Evolutionary conservation across 305 asterid genomes (phyloP), one percentile per base, ranked within the genome.

Genomic region (Ilex paraguariensis): DNA sequence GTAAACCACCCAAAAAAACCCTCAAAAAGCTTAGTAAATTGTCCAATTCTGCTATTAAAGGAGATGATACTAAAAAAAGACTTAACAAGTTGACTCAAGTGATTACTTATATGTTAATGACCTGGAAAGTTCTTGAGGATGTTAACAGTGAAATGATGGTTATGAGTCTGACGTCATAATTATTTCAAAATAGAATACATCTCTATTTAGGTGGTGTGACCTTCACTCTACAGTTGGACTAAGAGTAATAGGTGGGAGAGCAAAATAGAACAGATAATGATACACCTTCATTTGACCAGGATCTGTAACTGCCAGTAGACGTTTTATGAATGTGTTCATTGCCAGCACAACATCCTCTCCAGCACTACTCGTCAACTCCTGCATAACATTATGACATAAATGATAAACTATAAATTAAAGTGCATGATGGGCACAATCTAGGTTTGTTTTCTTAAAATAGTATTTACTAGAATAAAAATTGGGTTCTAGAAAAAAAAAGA

Each of bases 201-300:
- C 28, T 21, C 28, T 21, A 21, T 21, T 21, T 21, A 21, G 28
- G 28, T 2, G 28, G 28, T 21, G 28, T 21, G 28, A 21, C 28
- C 28, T 21, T 21, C 28, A 21, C 2, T 21, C 28, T 21, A 1
- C 28, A 21, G 28, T 21, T 21, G 28, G 28, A 21, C 28, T 21
- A 21, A 21, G 1, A 36, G 9, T 5, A 36, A 36, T 0, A 36
- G 0, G 9, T 36, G 9, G 42, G 9, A 36, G 9, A 4, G 42
- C 42, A 36, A 36, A 8, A 36, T 36, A 69, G 65, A 32, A 63
- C 62, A 51, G 36, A 31, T 39, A n/a, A 69, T 53, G 33, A 10
- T n/a, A 57, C 79, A 92, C 98, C 97, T 89, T 92, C 95, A 92
- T 92, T 76, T 81, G 94, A 79, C 69, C 80, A 58, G 96, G 96